Conservation (phyloP, 495 filamentous ascomycete genomes). For the Barbatosphaeria neglecta region DNA sequence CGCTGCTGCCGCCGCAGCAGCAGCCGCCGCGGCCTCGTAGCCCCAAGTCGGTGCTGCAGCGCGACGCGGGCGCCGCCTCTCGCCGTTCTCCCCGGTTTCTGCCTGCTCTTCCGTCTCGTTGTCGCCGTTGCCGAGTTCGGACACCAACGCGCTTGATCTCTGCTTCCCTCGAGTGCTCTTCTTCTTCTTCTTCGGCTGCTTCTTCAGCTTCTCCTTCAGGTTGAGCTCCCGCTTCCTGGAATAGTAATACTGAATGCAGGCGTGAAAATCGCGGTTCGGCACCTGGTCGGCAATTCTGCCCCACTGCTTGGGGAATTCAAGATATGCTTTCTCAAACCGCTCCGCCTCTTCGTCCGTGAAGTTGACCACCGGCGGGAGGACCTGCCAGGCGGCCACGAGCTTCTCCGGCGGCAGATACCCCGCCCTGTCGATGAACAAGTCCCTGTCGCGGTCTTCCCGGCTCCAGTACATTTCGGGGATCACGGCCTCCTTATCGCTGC, state of each 20-base stretch:
- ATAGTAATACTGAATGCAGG: constrained; percentile 94
- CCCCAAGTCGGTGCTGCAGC: constrained; percentile 42
- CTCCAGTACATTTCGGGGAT: constrained; percentile 67
- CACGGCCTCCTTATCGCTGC: constrained; percentile 71
- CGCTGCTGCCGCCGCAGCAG: constrained; percentile 32
- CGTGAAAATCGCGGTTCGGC: constrained; percentile 60
- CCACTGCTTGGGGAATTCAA: constrained; percentile 82
- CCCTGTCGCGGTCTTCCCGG: constrained; percentile 32
- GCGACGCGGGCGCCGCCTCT: constrained; percentile 39
- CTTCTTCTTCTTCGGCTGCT: constrained; percentile 53
- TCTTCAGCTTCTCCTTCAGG: constrained; percentile 75
- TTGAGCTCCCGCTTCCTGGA: constrained; percentile 77
- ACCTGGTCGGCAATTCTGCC: constrained; percentile 71
- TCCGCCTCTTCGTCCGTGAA: constrained; percentile 72
- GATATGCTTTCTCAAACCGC: constrained; percentile 66
- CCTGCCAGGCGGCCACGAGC: constrained; percentile 60
- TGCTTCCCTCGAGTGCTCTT: constrained; percentile 46
- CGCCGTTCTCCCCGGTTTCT: constrained; percentile 38
- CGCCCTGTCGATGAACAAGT: constrained; percentile 60
- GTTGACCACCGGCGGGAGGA: constrained; percentile 65
- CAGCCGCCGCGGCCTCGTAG: constrained; percentile 31
- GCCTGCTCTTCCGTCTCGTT: constrained; percentile 42
- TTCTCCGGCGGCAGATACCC: constrained; percentile 54
- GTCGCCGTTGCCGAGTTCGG: constrained; percentile 53
- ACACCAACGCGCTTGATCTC: constrained; percentile 64